These are phyloP conservation scores for Colletotrichum cuscutae DNA, from an alignment of 2,329 filamentous ascomycete species.

Conservation along the genomic window DNA sequence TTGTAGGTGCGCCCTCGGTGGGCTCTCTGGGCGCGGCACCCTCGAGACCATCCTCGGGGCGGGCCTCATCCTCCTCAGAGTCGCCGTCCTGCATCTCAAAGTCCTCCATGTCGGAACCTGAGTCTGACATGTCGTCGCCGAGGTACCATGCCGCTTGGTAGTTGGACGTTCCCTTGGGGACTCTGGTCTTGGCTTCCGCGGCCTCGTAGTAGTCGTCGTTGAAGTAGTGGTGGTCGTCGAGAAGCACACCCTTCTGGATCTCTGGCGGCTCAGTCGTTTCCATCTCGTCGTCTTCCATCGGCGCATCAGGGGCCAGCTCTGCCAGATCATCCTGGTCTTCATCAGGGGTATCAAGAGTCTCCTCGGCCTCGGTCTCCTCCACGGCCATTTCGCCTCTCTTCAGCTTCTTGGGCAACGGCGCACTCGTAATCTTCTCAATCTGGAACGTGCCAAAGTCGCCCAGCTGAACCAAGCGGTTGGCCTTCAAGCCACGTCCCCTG, in stretches of 20 bases:
- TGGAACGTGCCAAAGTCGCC: constrained; percentile 96
- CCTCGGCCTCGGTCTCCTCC: constrained; percentile 65
- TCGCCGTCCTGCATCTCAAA: constrained; percentile 68
- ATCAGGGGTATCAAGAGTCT: constrained; percentile 76
- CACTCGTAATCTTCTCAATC: constrained; percentile 86
- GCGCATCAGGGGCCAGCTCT: constrained; percentile 87
- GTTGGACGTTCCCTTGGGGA: constrained; percentile 91
- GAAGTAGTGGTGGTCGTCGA: constrained; percentile 98
- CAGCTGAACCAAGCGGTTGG: constrained; percentile 88
- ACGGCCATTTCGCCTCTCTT: constrained; percentile 73
- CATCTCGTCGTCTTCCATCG: constrained; percentile 64
- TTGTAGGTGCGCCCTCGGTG: constrained; percentile 83
- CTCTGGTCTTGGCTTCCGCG: constrained; percentile 72
- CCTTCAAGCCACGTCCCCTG: constrained; percentile 86
- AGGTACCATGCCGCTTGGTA: constrained; percentile 97
- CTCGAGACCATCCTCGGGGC: constrained; percentile 86
- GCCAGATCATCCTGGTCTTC: constrained; percentile 86
- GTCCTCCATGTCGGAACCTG: constrained; percentile 85
- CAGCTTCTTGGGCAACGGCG: constrained; percentile 72
- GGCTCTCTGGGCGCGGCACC: constrained; percentile 72
- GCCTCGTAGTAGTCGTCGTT: constrained; percentile 78
- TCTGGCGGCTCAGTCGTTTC: constrained; percentile 53
- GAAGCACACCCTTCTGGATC: constrained; percentile 83
- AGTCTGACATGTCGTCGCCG: constrained; percentile 78
- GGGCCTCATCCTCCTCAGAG: constrained; percentile 63